These are phyloP conservation scores for Nakazawaea wickerhamii DNA, from an alignment of 805 yeast genomes.

Conservation along the genomic window DNA sequence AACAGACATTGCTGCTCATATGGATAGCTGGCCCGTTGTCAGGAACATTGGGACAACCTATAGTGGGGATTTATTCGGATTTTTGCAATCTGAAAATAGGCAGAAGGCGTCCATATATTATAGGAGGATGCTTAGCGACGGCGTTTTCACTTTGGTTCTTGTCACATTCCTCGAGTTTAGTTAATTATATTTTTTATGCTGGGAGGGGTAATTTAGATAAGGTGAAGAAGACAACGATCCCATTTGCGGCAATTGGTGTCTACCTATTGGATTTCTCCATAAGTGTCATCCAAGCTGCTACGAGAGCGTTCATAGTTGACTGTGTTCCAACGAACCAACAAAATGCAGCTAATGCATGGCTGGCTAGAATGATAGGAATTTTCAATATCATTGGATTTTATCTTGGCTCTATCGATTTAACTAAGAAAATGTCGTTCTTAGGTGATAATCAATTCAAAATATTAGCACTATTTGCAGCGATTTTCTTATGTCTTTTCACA, in stretches of 20 bases:
- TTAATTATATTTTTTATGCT: constrained; percentile 26
- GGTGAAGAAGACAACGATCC: constrained; percentile 31
- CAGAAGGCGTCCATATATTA: constrained; percentile 50
- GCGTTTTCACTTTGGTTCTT: constrained; percentile 37
- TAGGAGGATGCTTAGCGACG: constrained; percentile 49
- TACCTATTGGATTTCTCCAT: constrained; percentile 53
- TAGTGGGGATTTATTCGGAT: constrained; percentile 56
- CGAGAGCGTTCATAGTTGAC: constrained; percentile 58
- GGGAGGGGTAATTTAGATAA: constrained; percentile 17
- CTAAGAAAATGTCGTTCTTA: constrained; percentile 30
- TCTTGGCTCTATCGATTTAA: constrained; percentile 44
- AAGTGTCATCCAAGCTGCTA: constrained; percentile 53
- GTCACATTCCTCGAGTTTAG: constrained; percentile 39
- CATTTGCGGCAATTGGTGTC: constrained; percentile 49
- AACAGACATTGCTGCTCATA: constrained; percentile 46
- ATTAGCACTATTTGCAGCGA: constrained; percentile 37
- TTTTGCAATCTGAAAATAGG: constrained; percentile 40
- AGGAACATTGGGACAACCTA: constrained; percentile 60
- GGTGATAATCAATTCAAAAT: constrained; percentile 49
- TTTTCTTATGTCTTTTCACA: constrained; percentile 36
- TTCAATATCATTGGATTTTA: constrained; percentile 56
- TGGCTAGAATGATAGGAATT: constrained; percentile 55
- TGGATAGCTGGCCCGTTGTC: constrained; percentile 68
- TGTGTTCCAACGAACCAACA: constrained; percentile 54
- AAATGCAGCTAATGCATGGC: constrained; percentile 59